Conservation (phyloP, 495 filamentous ascomycete species). For the Aspergillus cristatus region DNA sequence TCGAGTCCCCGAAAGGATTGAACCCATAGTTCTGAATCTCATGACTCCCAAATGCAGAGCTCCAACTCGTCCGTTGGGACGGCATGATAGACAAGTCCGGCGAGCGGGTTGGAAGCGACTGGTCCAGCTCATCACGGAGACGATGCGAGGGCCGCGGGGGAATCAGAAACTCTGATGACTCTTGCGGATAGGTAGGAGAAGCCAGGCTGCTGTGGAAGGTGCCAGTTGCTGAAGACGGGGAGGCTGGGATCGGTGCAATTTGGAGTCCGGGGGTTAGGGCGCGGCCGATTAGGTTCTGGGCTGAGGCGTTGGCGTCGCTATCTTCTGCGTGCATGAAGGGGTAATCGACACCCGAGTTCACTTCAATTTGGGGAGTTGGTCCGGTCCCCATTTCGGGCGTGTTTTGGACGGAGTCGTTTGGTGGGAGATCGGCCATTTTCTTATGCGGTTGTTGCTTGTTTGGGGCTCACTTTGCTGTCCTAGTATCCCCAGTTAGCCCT, state of each 20-base stretch:
- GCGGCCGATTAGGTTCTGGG: conserved; percentile 8
- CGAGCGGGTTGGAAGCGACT: conserved; percentile 22
- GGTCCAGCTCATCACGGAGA: conserved; percentile 35
- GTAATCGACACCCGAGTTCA: conserved; percentile 51
- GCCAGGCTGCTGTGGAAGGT: conserved; percentile 16
- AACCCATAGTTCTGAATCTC: conserved; percentile 39
- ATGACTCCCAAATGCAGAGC: conserved; percentile 44
- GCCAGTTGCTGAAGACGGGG: too few species aligned
- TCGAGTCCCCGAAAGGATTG: conserved; percentile 45
- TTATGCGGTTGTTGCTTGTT: too few species aligned
- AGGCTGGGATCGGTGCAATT: too few species aligned
- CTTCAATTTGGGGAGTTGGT: conserved; percentile 45
- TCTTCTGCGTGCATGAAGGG: conserved; percentile 30
- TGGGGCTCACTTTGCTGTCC: too few species aligned
- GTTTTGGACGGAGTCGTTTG: too few species aligned
- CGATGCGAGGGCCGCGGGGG: conserved; percentile 41
- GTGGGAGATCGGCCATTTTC: not conserved
- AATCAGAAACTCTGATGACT: conserved; percentile 52
- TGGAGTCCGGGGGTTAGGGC: conserved; percentile 10
- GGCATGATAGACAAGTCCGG: conserved; percentile 36
- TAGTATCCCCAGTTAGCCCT: too few species aligned
- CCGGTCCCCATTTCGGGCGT: too few species aligned
- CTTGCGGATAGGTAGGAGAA: conserved; percentile 24
- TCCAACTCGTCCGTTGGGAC: conserved; percentile 51
- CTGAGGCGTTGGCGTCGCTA: conserved; percentile 7